Conservation (phyloP, 2,329 filamentous ascomycete species). For the Epichloe elymi region DNA sequence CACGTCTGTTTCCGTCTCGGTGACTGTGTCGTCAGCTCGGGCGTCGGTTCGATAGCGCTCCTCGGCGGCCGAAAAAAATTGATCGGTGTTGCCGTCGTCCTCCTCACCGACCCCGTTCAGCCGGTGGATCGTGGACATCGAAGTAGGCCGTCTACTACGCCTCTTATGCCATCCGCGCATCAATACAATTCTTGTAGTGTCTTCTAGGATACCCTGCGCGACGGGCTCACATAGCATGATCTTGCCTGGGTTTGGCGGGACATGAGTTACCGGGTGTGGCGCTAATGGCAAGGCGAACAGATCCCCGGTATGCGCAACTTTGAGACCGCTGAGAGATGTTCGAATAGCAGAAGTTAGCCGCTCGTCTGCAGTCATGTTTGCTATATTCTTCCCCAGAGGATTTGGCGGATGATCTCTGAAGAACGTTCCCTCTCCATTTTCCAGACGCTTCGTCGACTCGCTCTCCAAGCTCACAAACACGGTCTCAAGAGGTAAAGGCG, state of each 20-base stretch:
- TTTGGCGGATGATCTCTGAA: constrained; percentile 46
- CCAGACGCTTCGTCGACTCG: constrained; percentile 63
- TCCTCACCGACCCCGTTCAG: constrained; percentile 47
- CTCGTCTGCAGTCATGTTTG: constrained; percentile 34
- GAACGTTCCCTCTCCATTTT: constrained; percentile 74
- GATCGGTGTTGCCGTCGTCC: constrained; percentile 74
- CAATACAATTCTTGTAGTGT: constrained; percentile 73
- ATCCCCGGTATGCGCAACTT: constrained; percentile 74
- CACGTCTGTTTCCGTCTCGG: constrained; percentile 49
- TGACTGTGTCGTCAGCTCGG: constrained; percentile 44
- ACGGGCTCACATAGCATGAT: constrained; percentile 93
- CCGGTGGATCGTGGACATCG: constrained; percentile 25
- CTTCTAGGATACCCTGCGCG: constrained; percentile 66
- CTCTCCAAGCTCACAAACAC: constrained; percentile 79
- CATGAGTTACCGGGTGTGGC: constrained; percentile 76
- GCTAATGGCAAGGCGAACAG: constrained; percentile 63
- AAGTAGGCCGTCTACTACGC: constrained; percentile 32
- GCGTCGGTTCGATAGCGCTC: constrained; percentile 52
- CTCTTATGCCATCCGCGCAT: constrained; percentile 49
- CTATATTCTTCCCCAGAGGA: constrained; percentile 25
- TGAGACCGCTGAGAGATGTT: constrained; percentile 57
- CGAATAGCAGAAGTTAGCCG: constrained; percentile 55
- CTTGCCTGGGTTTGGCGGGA: constrained; percentile 70
- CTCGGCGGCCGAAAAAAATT: constrained; percentile 80
- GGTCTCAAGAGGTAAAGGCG: constrained; percentile 67